Percentiles rank a stretch among this genome's conserved stretches.
These are phyloP conservation scores for Ammopiptanthus mongolicus DNA, from an alignment of 306 rosid genomes.

Conservation along the genomic window DNA sequence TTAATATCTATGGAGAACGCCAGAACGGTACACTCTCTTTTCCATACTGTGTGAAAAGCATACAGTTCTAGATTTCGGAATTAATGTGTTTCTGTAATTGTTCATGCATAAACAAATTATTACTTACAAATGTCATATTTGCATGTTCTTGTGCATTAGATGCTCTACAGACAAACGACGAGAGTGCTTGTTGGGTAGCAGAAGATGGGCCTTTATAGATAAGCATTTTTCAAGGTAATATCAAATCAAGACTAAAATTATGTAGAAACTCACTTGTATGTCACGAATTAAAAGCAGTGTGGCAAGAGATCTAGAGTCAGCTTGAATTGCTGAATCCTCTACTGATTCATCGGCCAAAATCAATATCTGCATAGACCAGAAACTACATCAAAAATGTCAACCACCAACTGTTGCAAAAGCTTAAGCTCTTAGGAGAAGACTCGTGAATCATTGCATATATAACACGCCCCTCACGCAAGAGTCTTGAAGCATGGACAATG, in stretches of 20 bases:
- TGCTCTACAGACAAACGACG: neutral
- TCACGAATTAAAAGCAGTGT: slow-evolving; percentile 86
- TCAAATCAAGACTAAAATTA: slow-evolving; percentile 7
- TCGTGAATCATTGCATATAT: neutral
- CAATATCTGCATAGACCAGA: slow-evolving; percentile 52
- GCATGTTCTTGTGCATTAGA: neutral
- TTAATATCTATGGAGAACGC: neutral
- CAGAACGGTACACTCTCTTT: neutral
- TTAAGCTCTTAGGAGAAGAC: neutral
- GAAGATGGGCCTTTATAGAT: neutral
- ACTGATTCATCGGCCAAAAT: slow-evolving; percentile 94
- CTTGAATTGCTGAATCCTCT: slow-evolving; percentile 95
- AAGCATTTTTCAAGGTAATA: neutral
- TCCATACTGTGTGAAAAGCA: neutral
- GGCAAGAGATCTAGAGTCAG: slow-evolving; percentile 97
- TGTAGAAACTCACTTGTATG: slow-evolving; percentile 59
- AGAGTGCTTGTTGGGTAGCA: neutral
- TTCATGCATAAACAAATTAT: neutral
- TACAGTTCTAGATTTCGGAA: neutral
- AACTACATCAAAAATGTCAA: slow-evolving; percentile 16
- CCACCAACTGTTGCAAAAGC: neutral
- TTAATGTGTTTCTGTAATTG: neutral
- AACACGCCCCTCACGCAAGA: neutral
- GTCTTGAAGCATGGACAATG: too few species aligned
- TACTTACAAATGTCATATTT: too few species aligned